Evolutionary conservation across 495 filamentous ascomycete genomes (phyloP), one percentile per base, ranked within the genome.

Genomic region (Lentithecium fluviatile): DNA sequence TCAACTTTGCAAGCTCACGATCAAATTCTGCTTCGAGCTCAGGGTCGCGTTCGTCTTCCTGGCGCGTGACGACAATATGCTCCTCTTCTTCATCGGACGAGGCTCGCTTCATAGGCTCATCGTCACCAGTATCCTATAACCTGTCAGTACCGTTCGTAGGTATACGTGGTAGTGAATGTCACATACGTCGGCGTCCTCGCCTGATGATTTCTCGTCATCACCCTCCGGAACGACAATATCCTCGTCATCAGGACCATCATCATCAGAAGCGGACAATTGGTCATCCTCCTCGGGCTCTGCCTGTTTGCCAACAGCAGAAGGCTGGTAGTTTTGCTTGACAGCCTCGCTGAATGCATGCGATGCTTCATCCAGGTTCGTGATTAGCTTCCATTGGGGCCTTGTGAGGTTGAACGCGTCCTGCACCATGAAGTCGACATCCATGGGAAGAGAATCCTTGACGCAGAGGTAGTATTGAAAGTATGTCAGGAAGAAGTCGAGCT

Each of bases 391-490:
- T 72, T 96, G 88, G 13, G 95, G 94, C 62, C 94, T 80, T 15
- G 88, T 87, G 46, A 87, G 74, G 19, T 86, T 82, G 73, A 87
- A 97, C 0, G 89, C 93, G 73, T 99, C 94, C 70, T 97, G 94
- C 24, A 97, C 83, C 42, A 96, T 86, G 74, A 97, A 99, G 62
- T 99, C 94, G 52, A 97, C 86, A 68, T 97, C 94, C 91, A 97
- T 96, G 1, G 94, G 95, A 42, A 96, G 71, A 1, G 88, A 80
- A 11, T 95, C 89, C 73, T 99, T 99, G n/a, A 88, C 89, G 67
- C 86, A 84, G 60, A 96, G 87, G 78, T 99, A 99, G 70, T 96
- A 97, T 83, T 91, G 94, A 72, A 97, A 91, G 75, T 97, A 99
- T 0, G 88, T 93, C 51, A 99, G 80, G 78, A 97, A 99, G 74